These are phyloP conservation scores for Nyssa sinensis DNA, from an alignment of 148 eudicot species.

Conservation along the genomic window DNA sequence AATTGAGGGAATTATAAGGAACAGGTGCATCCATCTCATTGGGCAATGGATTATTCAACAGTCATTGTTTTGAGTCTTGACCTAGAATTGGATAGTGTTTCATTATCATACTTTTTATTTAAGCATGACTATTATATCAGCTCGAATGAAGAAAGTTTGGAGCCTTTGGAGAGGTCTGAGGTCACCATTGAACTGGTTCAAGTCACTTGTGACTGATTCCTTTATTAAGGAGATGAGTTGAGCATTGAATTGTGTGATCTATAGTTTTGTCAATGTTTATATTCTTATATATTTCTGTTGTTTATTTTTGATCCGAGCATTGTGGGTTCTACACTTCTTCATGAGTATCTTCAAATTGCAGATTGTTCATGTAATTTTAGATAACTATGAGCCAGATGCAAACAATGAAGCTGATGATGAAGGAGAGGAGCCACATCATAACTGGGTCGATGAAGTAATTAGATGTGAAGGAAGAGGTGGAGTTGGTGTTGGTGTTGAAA, in stretches of 20 bases:
- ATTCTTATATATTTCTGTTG: neutral
- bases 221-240: no score
- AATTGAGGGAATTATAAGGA: neutral
- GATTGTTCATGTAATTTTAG: conserved; percentile 70
- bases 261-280: no score
- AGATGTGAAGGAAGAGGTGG: conserved; percentile 70
- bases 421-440: conserved; percentile 60
- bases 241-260: no score
- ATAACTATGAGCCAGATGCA: conserved; percentile 55
- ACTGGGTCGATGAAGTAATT: conserved; percentile 93
- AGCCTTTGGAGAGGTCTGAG: no score
- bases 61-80: neutral
- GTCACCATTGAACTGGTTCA: neutral
- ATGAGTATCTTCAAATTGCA: conserved; percentile 24
- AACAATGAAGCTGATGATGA: conserved; percentile 47
- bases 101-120: no score
- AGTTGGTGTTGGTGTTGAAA: conserved; percentile 44
- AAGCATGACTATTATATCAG: no score
- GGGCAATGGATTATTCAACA: neutral
- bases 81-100: neutral
- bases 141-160: neutral
- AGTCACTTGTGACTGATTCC: no score
- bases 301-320: neutral
- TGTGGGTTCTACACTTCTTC: neutral
- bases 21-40: neutral